Evolutionary conservation across 2,329 filamentous ascomycete genomes (phyloP), one percentile per base, ranked within the genome.

Genomic region (Fusarium tanahbumbuense): DNA sequence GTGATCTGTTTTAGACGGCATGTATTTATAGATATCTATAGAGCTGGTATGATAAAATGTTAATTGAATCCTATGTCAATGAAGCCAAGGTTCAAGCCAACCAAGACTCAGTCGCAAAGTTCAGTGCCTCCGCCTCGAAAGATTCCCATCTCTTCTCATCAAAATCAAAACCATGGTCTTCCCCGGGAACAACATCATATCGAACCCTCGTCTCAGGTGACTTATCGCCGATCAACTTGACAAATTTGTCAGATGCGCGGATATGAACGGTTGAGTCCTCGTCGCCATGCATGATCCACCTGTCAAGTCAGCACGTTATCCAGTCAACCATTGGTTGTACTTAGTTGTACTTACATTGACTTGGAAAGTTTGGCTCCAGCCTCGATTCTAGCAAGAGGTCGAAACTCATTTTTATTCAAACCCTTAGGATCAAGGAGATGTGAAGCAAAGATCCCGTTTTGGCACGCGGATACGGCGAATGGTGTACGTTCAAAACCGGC

Each of bases 151-250:
- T 66, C 6, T 41, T 60, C 32, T 65, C 59, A 9, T 69, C 55
- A 20, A 67, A 61, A 8, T 76, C 72, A 37, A 75, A 76, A 1
- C 52, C 73, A n/a, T 76, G 73, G 10, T 75, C 73, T 15, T 72
- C 45, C 0, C 71, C 71, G 15, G 58, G 52, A 4, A 66, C 64
- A 0, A 64, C 22, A 13, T 76, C 73, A 11, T 60, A 70, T 18
- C 73, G 25, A 8, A 76, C 11, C 4, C 3, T 23, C 1, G 60
- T 68, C 23, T 68, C 25, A 0, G 73, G 71, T 1, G 66, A 27
- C 4, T 30, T 60, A 30, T 70, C 28, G 2, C 42, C 25, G 1
- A 73, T 20, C 1, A 71, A 22, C 4, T 67, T 30, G 6, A 58
- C 56, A 8, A 75, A 71, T 5, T 44, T 40, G 18, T 65, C 9